Evolutionary conservation across 176 grass and related monocot genomes (phyloP), one percentile per base, ranked within the genome.

Genomic region (Aegilops longissima): DNA sequence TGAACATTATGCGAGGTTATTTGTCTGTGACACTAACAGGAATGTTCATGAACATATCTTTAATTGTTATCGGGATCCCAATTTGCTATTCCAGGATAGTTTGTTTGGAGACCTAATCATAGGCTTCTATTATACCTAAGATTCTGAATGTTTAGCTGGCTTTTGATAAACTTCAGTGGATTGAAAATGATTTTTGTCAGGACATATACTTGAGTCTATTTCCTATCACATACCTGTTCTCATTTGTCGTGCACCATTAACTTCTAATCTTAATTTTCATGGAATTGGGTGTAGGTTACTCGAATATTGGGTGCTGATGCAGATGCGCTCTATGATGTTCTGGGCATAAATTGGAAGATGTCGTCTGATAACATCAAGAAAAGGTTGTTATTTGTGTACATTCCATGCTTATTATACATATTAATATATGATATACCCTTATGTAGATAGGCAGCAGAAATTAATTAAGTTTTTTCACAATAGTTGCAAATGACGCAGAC

Each of bases 331-430:
- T 98, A 98, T 84, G 96, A 98, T 81, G 84, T 98, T 58, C 90
- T 98, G 47, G 93, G 93, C 59, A 84, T 94, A 56, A 98, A 98
- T 83, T 98, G 96, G 96, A 98, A 95, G 69, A 98, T 95, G 93
- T 85, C 90, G 71, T 66, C 92, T 64, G 96, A 98, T 72, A 98
- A 95, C 78, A 91, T 92, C 69, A 98, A 98, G 92, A 98, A 98
- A 98, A 95, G 94, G 95, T 98, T 31, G 21, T 69, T 65, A 58
- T 39, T 38, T 84, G 18, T 84, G 64, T 79, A 54, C 67, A 68
- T 52, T 72, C 87, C 70, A 44, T n/a, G 17, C 78, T 83, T 82
- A 49, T 30, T 83, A 52, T 39, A 47, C 77, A 44, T 39, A 62
- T 86, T 5, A 7, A 72, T 3, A 72, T 72, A 12, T 23, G 36